A percentile compares a stretch with the other conserved stretches of the same genome.
Evolutionary conservation across 805 yeast genomes (phyloP).

Genomic region (Wickerhamomyces xylosicus): DNA sequence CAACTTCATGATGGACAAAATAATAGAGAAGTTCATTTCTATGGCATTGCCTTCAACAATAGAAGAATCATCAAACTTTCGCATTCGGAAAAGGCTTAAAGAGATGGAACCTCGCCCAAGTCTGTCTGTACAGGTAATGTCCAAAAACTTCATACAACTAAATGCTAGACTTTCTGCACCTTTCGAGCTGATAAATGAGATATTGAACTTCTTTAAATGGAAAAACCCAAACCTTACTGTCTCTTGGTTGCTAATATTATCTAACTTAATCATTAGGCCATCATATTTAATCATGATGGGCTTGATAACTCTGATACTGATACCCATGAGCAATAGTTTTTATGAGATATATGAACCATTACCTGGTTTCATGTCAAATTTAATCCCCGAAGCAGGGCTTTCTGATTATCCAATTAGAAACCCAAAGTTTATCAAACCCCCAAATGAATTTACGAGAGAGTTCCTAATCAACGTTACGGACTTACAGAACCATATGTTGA

Average conservation of each 20-base stretch:
- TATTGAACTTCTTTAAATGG: conserved; percentile 55
- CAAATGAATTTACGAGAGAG: conserved; percentile 70
- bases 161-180: conserved; percentile 53
- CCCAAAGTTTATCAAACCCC: conserved; percentile 53
- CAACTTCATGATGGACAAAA: conserved; percentile 32
- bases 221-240: conserved; percentile 49
- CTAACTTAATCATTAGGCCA: conserved; percentile 54
- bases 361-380: conserved; percentile 23
- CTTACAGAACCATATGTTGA: conserved; percentile 68
- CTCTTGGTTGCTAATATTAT: conserved; percentile 37
- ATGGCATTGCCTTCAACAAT: conserved; percentile 64
- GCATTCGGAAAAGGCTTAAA: conserved; percentile 41
- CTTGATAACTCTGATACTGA: conserved; percentile 45
- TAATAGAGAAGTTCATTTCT: conserved; percentile 59
- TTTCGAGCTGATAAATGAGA: conserved; percentile 49
- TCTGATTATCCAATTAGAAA: conserved; percentile 17
- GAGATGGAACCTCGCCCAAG: conserved; percentile 58
- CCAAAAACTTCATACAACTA: conserved; percentile 52
- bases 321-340: conserved; percentile 62
- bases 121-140: conserved; percentile 58
- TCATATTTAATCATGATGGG: conserved; percentile 35
- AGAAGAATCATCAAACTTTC: conserved; percentile 22
- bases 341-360: conserved; percentile 56
- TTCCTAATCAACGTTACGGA: conserved; percentile 73
- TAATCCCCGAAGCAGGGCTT: conserved; percentile 27